Percentiles rank a stretch among this genome's conserved stretches.
These are phyloP conservation scores for Fusarium nisikadoi DNA, from an alignment of 2,329 filamentous ascomycete genomes.

Conservation along the genomic window DNA sequence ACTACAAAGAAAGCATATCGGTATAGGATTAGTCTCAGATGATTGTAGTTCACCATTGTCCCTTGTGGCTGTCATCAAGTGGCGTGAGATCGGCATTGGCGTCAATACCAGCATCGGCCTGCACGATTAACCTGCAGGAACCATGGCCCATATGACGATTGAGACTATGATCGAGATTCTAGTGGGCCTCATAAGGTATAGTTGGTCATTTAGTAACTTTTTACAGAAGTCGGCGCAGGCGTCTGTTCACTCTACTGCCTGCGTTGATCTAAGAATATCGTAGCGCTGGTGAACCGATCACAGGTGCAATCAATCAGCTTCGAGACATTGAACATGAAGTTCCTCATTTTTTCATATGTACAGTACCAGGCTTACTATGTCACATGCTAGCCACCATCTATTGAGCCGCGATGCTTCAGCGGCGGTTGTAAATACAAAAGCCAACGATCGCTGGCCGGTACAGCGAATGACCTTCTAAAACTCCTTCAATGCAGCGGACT, in stretches of 20 bases:
- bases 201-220: fast-evolving
- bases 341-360: conserved; percentile 32
- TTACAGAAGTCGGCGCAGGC: neutral
- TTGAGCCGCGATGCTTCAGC: neutral
- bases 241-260: neutral
- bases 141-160: neutral
- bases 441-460: conserved; percentile 3
- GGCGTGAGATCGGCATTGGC: conserved; percentile 2
- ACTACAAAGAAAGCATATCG: neutral
- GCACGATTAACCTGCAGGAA: conserved; percentile 18
- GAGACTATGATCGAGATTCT: neutral
- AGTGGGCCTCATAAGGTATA: neutral
- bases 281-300: neutral
- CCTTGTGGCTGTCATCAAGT: neutral
- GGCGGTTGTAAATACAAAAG: conserved; percentile 5
- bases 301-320: neutral
- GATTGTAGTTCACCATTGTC: fast-evolving
- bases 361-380: conserved; percentile 29
- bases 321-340: neutral
- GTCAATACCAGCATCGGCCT: neutral
- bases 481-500: conserved; percentile 11
- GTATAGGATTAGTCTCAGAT: neutral
- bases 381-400: conserved; percentile 15
- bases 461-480: conserved; percentile 16
- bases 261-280: no score